phyloP scores from a whole-genome alignment of 495 filamentous ascomycete genomes.

The Durotheca rogersii region DNA sequence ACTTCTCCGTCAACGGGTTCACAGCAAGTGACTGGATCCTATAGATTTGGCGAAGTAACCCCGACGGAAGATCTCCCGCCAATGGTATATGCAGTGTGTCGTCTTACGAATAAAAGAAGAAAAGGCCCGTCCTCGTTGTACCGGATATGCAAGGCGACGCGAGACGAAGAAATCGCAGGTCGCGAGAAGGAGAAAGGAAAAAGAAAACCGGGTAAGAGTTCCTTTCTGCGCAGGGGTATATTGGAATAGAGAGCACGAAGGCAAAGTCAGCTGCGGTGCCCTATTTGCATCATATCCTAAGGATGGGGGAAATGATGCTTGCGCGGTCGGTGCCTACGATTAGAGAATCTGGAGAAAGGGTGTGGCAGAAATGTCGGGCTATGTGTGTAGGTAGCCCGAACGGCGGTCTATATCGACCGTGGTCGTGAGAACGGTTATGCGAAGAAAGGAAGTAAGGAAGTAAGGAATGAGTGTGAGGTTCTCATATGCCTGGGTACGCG shows the following conservation, averaged over 20 bases:
- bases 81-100: constrained; percentile 4
- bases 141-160: neutral
- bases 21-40: neutral
- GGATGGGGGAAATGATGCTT: constrained; percentile 6
- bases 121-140: constrained; percentile 7
- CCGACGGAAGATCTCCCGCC: neutral
- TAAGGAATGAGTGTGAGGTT: constrained; percentile 16
- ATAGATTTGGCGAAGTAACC: constrained; percentile 5
- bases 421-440: constrained; percentile 2
- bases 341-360: no score
- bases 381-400: no score
- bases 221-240: constrained; percentile 22
- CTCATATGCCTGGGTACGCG: constrained; percentile 36
- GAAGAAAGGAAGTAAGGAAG: no score
- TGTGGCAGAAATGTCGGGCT: no score
- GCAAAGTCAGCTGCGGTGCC: constrained; percentile 10
- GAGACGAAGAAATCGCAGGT: constrained; percentile 10
- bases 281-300: constrained; percentile 3
- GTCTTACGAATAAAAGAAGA: constrained; percentile 13
- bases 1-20: neutral
- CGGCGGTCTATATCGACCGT: neutral
- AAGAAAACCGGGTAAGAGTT: constrained; percentile 22
- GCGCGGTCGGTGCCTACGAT: constrained; percentile 8
- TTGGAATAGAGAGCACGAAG: constrained; percentile 19
- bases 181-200: constrained; percentile 5